A percentile compares a stretch with the other conserved stretches of the same genome.
These are phyloP conservation scores for Phoma sp. DNA, from an alignment of 2,329 filamentous ascomycete genomes.

Conservation along the genomic window DNA sequence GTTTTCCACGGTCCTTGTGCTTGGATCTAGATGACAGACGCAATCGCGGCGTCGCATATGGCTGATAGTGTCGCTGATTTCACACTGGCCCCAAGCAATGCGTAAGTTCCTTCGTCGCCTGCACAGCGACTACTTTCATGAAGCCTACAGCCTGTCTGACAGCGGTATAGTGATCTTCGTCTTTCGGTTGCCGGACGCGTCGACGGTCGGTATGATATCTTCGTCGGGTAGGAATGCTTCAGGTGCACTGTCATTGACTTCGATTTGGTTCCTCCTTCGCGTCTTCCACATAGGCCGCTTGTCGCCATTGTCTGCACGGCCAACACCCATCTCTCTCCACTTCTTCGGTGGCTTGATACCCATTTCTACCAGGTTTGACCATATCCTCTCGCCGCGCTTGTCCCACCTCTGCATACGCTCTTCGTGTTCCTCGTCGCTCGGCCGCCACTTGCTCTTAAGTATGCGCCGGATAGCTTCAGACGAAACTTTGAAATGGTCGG, in stretches of 20 bases:
- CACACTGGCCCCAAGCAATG: neutral
- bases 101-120: neutral
- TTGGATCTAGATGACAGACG: neutral
- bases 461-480: constrained; percentile 88
- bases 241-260: constrained; percentile 36
- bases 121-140: neutral
- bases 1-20: neutral
- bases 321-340: constrained; percentile 58
- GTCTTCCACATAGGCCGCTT: constrained; percentile 45
- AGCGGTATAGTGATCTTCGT: constrained; percentile 10
- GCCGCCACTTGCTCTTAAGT: constrained; percentile 78
- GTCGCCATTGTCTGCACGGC: constrained; percentile 36
- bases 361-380: constrained; percentile 55
- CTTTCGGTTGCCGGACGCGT: constrained; percentile 21
- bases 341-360: constrained; percentile 65
- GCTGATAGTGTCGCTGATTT: neutral
- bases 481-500: constrained; percentile 83
- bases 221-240: constrained; percentile 28
- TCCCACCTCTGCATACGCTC: constrained; percentile 56
- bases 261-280: constrained; percentile 35
- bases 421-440: constrained; percentile 58
- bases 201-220: constrained; percentile 43
- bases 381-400: constrained; percentile 57
- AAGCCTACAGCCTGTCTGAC: constrained; percentile 14
- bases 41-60: neutral